Evolutionary conservation across 2,329 filamentous ascomycete species (phyloP).

Genomic region (Zymoseptoria tritici): DNA sequence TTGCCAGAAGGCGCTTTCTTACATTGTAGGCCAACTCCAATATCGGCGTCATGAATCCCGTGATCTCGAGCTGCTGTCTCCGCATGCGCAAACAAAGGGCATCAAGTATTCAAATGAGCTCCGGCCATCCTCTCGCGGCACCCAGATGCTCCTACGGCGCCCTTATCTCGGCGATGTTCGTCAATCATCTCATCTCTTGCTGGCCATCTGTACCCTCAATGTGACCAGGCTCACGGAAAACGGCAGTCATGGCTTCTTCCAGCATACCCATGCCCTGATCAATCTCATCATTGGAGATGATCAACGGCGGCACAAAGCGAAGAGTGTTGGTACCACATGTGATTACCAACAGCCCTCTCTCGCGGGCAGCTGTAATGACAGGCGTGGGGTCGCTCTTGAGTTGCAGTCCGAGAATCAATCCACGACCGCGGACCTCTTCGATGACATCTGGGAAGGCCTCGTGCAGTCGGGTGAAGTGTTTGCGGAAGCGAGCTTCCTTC

Average conservation of each 20-base stretch:
- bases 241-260: constrained; percentile 56
- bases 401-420: constrained; percentile 82
- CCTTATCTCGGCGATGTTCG: too few relatives aligned
- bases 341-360: constrained; percentile 82
- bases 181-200: constrained; percentile 34
- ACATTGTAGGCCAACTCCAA: too few relatives aligned
- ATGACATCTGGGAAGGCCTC: constrained; percentile 63
- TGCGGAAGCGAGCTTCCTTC: constrained; percentile 57
- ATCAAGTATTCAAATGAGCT: too few relatives aligned
- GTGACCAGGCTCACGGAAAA: constrained; percentile 38
- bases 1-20: too few relatives aligned
- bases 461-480: constrained; percentile 51
- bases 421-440: constrained; percentile 71
- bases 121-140: too few relatives aligned
- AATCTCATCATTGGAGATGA: constrained; percentile 75
- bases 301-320: constrained; percentile 81
- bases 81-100: too few relatives aligned
- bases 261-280: constrained; percentile 68
- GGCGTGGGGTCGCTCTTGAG: constrained; percentile 62
- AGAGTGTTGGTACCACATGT: constrained; percentile 89
- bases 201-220: constrained; percentile 36
- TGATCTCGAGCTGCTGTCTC: too few relatives aligned
- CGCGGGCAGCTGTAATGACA: constrained; percentile 77
- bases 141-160: too few relatives aligned
- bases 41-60: too few relatives aligned